Evolutionary conservation across 257 asterid genomes (phyloP).

Genomic region (Leptodermis oblonga): DNA sequence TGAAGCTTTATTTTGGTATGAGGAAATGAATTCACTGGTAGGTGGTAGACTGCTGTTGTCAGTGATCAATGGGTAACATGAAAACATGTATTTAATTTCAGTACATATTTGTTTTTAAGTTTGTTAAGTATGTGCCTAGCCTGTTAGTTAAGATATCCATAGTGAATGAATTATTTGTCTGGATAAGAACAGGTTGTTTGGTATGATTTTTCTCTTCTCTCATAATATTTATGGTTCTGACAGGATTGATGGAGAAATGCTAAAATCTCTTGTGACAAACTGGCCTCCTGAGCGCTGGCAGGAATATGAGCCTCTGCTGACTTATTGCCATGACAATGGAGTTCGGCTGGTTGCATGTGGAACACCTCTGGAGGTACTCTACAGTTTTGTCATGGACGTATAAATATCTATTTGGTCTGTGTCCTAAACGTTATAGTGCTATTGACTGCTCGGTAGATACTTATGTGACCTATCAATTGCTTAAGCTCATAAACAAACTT

Average conservation of each 20-base stretch:
- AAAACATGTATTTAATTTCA: neutral
- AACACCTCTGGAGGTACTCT: constrained; percentile 71
- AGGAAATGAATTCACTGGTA: neutral
- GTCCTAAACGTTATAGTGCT: neutral
- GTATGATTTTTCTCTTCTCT: constrained; percentile 1
- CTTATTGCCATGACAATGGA: constrained; percentile 71
- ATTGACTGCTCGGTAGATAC: too few species aligned
- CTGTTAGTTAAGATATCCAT: neutral
- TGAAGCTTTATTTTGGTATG: neutral
- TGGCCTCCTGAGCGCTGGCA: constrained; percentile 87
- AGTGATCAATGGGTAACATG: neutral
- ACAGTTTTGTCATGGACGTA: neutral
- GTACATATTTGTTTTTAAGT: neutral
- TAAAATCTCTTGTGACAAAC: constrained; percentile 61
- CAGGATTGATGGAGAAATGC: constrained; percentile 72
- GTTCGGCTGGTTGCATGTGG: constrained; percentile 82
- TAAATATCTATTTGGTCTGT: neutral
- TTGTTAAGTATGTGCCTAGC: neutral
- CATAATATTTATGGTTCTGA: constrained; percentile 18
- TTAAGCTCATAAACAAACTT: neutral
- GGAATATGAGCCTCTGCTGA: constrained; percentile 80
- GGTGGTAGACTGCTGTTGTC: neutral
- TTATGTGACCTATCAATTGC: neutral
- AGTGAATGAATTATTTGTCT: neutral
- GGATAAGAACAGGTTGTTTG: neutral